Conservation (phyloP, 1,284 basidiomycete species). For the Exsudoporus floridanus region DNA sequence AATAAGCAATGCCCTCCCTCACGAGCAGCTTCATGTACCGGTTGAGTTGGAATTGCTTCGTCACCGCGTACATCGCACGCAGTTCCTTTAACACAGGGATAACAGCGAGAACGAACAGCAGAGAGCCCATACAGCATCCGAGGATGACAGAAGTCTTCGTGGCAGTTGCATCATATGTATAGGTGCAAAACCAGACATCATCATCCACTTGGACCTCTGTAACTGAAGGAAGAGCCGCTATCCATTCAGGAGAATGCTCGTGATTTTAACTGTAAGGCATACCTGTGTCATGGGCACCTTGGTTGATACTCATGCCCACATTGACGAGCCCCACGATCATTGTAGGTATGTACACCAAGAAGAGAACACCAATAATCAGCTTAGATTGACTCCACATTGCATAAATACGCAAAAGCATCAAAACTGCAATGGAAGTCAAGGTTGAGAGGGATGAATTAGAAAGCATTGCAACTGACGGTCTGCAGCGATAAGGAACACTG, state of each 20-base stretch:
- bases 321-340: neutral
- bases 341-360: neutral
- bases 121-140: neutral
- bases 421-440: neutral
- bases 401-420: slow-evolving; percentile 1
- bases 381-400: slow-evolving; percentile 1
- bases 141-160: neutral
- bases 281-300: neutral
- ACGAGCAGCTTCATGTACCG: too few relatives aligned
- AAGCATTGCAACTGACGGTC: neutral
- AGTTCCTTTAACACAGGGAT: neutral
- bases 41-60: too few relatives aligned
- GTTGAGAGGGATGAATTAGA: too few relatives aligned
- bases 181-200: neutral
- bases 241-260: neutral
- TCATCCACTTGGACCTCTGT: neutral
- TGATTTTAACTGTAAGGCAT: neutral
- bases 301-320: neutral
- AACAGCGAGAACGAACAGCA: neutral
- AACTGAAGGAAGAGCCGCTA: neutral
- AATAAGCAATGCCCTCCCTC: too few relatives aligned
- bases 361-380: neutral
- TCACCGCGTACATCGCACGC: neutral
- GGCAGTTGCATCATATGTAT: neutral
- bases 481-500: neutral